phyloP scores from a whole-genome alignment of 441 rosid species.

The Euphorbia corollata region DNA sequence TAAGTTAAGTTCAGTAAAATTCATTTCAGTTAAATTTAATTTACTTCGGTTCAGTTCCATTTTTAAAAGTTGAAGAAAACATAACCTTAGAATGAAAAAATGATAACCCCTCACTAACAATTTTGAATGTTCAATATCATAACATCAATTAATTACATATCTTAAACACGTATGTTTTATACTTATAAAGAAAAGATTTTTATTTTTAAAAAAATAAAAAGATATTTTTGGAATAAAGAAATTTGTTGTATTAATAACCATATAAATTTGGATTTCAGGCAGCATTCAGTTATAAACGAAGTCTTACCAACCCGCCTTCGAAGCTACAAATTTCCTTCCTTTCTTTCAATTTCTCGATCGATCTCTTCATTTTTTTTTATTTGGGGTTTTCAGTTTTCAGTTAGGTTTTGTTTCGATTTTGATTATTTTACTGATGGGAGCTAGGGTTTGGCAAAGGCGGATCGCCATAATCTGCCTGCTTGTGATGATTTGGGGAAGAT shows the following conservation, averaged over 20 bases:
- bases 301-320: not conserved
- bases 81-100: too few relatives aligned
- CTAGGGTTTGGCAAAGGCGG: constrained; percentile 40
- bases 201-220: too few relatives aligned
- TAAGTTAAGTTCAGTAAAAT: too few relatives aligned
- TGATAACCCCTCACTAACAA: too few relatives aligned
- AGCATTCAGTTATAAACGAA: not conserved
- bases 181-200: too few relatives aligned
- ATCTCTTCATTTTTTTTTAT: not conserved
- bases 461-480: constrained; percentile 25
- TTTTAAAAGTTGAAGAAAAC: too few relatives aligned
- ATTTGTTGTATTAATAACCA: not conserved
- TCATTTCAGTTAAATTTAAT: too few relatives aligned
- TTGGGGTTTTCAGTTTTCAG: not conserved
- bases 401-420: not conserved
- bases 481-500: constrained; percentile 27
- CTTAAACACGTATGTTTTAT: too few relatives aligned
- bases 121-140: too few relatives aligned
- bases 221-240: not conserved
- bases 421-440: constrained; percentile 20
- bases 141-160: too few relatives aligned
- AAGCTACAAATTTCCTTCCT: not conserved
- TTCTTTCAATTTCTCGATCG: not conserved
- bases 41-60: too few relatives aligned
- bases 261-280: not conserved